phyloP scores from a whole-genome alignment of 257 asterid genomes.

The Nicotiana otophora region DNA sequence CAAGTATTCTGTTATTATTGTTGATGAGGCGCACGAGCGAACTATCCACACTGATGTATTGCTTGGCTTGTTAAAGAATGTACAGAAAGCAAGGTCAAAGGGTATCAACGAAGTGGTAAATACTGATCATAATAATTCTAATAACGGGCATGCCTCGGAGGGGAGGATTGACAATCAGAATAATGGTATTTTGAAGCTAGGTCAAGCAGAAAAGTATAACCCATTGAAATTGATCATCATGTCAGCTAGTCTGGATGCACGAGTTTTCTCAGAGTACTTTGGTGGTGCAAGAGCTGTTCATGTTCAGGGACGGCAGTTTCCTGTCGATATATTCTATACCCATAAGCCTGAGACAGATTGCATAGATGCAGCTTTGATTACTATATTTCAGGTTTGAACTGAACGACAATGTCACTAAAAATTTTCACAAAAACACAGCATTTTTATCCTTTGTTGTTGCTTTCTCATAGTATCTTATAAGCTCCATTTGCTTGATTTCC shows the following conservation, averaged over 20 bases:
- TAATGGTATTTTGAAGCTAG: slow-evolving; percentile 31
- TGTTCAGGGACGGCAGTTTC: slow-evolving; percentile 86
- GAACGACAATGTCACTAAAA: neutral
- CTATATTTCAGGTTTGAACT: slow-evolving; percentile 77
- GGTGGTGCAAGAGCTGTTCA: slow-evolving; percentile 96
- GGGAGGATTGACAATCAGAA: slow-evolving; percentile 26
- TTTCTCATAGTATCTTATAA: neutral
- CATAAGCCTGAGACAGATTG: slow-evolving; percentile 85
- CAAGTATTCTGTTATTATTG: slow-evolving; percentile 83
- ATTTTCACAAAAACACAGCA: neutral
- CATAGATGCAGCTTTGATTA: slow-evolving; percentile 82
- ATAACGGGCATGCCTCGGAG: slow-evolving; percentile 26
- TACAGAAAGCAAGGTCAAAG: slow-evolving; percentile 65
- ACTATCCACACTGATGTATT: slow-evolving; percentile 95
- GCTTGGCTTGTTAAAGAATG: slow-evolving; percentile 83
- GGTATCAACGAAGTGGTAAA: slow-evolving; percentile 24
- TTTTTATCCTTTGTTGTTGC: neutral
- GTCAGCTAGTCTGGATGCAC: slow-evolving; percentile 98
- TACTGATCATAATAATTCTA: slow-evolving; percentile 24
- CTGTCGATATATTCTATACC: slow-evolving; percentile 71
- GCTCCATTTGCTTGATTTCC: neutral
- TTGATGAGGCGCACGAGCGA: slow-evolving; percentile 98
- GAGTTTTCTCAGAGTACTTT: slow-evolving; percentile 70
- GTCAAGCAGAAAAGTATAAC: slow-evolving; percentile 39
- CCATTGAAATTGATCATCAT: slow-evolving; percentile 81